These are phyloP conservation scores for Lavandula angustifolia DNA, from an alignment of 257 asterid genomes.

Conservation along the genomic window DNA sequence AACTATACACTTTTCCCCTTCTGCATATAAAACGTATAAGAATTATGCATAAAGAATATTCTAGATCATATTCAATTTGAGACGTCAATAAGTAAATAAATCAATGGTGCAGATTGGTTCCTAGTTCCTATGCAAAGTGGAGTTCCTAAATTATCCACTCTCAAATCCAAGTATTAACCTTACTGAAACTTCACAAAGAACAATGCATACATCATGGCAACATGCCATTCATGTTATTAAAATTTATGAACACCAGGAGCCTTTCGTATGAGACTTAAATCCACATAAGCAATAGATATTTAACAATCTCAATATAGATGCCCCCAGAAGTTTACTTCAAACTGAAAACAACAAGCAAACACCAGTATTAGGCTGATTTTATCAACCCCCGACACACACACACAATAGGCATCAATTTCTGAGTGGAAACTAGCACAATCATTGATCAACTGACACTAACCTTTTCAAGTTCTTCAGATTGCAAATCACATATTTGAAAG, in stretches of 20 bases:
- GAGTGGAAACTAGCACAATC: slow-evolving; percentile 17
- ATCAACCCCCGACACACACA: too few relatives aligned
- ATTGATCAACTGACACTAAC: neutral
- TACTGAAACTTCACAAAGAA: slow-evolving; percentile 1
- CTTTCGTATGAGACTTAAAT: neutral
- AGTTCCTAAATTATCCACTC: too few relatives aligned
- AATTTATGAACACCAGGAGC: slow-evolving; percentile 12
- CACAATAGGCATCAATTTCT: neutral
- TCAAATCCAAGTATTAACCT: neutral
- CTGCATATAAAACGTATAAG: too few relatives aligned
- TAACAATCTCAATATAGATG: slow-evolving; percentile 3
- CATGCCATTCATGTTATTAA: neutral
- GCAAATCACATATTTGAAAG: neutral
- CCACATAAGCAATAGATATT: neutral
- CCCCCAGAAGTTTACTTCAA: neutral
- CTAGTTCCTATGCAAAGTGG: too few relatives aligned
- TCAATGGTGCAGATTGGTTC: too few relatives aligned
- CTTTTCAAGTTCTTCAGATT: neutral
- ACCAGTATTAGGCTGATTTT: slow-evolving; percentile 2
- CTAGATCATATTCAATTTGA: too few relatives aligned
- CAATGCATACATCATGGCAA: neutral
- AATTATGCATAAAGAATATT: too few relatives aligned
- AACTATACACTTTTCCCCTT: too few relatives aligned
- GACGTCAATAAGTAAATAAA: too few relatives aligned
- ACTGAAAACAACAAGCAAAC: neutral